A percentile compares a stretch with the other conserved stretches of the same genome.
These are phyloP conservation scores for Escallonia rubra DNA, from an alignment of 129 eudicot species.

Conservation along the genomic window DNA sequence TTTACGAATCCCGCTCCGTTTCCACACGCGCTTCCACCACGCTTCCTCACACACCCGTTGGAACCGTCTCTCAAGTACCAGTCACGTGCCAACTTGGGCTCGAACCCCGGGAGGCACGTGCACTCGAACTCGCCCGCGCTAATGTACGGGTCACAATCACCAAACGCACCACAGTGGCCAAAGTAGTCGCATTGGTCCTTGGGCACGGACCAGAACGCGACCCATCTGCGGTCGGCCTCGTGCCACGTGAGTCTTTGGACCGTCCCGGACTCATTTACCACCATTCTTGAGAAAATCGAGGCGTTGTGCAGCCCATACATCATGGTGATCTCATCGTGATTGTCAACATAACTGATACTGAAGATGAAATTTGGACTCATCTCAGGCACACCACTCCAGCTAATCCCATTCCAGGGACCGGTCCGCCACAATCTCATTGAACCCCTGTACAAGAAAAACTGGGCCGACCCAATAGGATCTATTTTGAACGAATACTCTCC, in stretches of 20 bases:
- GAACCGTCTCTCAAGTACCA: conserved; percentile 16
- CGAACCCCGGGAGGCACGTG: conserved; percentile 31
- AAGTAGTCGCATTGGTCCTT: background rate
- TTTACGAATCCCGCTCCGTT: conserved; percentile 23
- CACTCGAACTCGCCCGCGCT: conserved; percentile 1
- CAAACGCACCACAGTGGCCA: background rate
- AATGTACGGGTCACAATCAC: background rate
- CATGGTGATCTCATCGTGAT: background rate
- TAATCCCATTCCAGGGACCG: too few relatives aligned
- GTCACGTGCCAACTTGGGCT: conserved; percentile 7
- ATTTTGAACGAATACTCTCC: too few relatives aligned
- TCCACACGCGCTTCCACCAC: conserved; percentile 16
- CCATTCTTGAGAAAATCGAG: conserved; percentile 1
- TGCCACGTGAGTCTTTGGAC: background rate
- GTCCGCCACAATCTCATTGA: too few relatives aligned
- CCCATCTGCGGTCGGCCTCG: background rate
- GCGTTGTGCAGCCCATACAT: background rate
- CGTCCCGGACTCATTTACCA: background rate
- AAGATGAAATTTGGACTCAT: too few relatives aligned
- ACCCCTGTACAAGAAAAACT: too few relatives aligned
- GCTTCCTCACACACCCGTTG: conserved; percentile 17
- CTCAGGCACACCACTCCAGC: too few relatives aligned
- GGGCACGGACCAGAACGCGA: background rate
- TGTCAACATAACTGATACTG: background rate
- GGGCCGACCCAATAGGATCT: too few relatives aligned